phyloP scores from a whole-genome alignment of 495 filamentous ascomycete species.

The Parachaetomium inaequale region DNA sequence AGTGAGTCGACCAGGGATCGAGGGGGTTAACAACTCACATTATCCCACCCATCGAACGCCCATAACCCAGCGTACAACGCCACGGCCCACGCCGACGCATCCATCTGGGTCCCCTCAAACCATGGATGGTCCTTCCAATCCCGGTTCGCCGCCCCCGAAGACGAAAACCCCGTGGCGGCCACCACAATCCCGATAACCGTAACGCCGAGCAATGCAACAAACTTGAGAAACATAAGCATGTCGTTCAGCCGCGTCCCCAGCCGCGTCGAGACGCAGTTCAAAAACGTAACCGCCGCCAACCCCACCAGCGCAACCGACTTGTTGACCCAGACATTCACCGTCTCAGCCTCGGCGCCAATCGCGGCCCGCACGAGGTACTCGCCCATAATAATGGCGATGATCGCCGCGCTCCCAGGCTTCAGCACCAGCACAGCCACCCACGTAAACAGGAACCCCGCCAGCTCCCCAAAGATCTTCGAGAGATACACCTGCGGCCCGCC shows the following conservation, averaged over 20 bases:
- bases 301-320: conserved; percentile 82
- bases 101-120: conserved; percentile 83
- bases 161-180: conserved; percentile 77
- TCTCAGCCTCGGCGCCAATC: conserved; percentile 74
- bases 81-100: conserved; percentile 79
- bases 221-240: conserved; percentile 94
- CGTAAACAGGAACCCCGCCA: conserved; percentile 87
- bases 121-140: conserved; percentile 87
- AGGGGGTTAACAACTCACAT: conserved; percentile 56
- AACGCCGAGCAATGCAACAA: conserved; percentile 81
- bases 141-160: conserved; percentile 65
- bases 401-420: conserved; percentile 89
- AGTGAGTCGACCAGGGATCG: neutral
- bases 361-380: conserved; percentile 89
- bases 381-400: conserved; percentile 95
- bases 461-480: conserved; percentile 91
- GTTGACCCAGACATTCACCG: conserved; percentile 78
- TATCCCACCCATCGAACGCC: conserved; percentile 99
- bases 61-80: conserved; percentile 93
- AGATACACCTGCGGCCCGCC: conserved; percentile 92
- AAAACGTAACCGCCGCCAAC: conserved; percentile 66
- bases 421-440: conserved; percentile 94
- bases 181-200: conserved; percentile 88
- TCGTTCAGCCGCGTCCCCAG: conserved; percentile 82
- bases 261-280: conserved; percentile 89